Base-by-base conservation (phyloP, 2,329 filamentous ascomycete genomes). In the Raffaelea albimanens region DNA sequence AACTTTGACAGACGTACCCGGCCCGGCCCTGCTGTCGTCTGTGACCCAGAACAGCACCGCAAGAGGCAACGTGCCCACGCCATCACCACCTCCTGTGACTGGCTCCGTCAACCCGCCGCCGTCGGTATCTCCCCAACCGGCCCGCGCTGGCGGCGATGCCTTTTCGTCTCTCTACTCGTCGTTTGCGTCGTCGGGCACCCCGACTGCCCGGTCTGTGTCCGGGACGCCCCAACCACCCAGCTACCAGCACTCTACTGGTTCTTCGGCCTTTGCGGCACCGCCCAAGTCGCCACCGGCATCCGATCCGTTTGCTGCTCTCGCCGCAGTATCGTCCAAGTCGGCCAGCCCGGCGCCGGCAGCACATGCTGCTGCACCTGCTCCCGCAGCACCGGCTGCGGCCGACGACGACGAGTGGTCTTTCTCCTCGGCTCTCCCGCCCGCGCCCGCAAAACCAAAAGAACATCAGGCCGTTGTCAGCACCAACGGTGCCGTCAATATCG, bases 371-470 rank as follows among this genome's bases (percentile, higher is more conserved):
- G 49, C 55, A 4, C 34, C 59, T 1, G 50, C 57, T 14, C 50
- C 58, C 2, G 46, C 61, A 0, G 46, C 67, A 1, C 52, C 61
- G 3, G 54, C 57, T 9, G 59, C 67, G 8, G 70, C 69, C 44
- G 80, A 86, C 41, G 91, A 96, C 44, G 91, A 97, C 54, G 91
- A 97, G 59, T 97, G 91, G 90, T 85, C 81, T 21, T 97, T 97
- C 63, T 81, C 87, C 3, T 97, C 91, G 0, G 83, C 91, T 0
- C 72, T 96, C 14, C 91, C 91, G 23, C 65, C 72, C 2, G 72
- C 25, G 13, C 59, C 69, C 45, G 59, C 71, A 18, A 58, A 66
- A 31, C 80, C 82, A 2, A 72, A 67, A 45, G 75, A 79, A 44
- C 78, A 87, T 54, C 78, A 78, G 43, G 69, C 84, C 19, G 75